phyloP scores from a whole-genome alignment of 148 eudicot species.

The Polygonum aviculare region DNA sequence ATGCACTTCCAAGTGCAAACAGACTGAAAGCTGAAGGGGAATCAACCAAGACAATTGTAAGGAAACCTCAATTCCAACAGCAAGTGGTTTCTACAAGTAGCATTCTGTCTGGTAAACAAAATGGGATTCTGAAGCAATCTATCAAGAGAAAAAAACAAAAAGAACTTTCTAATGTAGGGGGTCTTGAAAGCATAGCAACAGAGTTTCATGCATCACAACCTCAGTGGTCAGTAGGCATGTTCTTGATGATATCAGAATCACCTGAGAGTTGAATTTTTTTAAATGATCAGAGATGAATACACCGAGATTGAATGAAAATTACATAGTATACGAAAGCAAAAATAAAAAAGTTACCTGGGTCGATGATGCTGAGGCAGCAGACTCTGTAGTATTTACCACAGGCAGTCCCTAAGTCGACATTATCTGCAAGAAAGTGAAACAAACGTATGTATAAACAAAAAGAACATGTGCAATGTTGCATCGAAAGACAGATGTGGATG shows the following conservation, averaged over 20 bases:
- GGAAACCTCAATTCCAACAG: slow-evolving; percentile 1
- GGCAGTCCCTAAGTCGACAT: slow-evolving; percentile 54
- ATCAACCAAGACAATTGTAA: neutral
- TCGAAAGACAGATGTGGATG: neutral
- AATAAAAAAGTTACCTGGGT: slow-evolving; percentile 25
- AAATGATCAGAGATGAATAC: neutral
- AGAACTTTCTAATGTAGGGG: neutral
- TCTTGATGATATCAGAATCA: slow-evolving; percentile 60
- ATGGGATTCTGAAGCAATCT: neutral
- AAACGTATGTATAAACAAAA: neutral
- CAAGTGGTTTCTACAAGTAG: slow-evolving; percentile 1
- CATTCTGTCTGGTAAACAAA: neutral
- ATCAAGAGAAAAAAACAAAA: neutral
- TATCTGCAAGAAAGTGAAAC: slow-evolving; percentile 21
- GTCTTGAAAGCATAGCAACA: neutral
- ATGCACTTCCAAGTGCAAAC: no score
- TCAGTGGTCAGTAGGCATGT: slow-evolving; percentile 41
- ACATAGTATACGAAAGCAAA: neutral
- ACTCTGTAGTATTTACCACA: slow-evolving; percentile 57
- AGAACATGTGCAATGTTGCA: neutral
- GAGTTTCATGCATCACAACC: neutral
- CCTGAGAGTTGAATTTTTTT: slow-evolving; percentile 20
- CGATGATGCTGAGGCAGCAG: slow-evolving; percentile 55
- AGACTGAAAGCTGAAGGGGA: neutral
- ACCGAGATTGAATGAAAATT: neutral